Base-by-base conservation (phyloP, 139 green algal genomes). In the Chlamydomonas eustigma region DNA sequence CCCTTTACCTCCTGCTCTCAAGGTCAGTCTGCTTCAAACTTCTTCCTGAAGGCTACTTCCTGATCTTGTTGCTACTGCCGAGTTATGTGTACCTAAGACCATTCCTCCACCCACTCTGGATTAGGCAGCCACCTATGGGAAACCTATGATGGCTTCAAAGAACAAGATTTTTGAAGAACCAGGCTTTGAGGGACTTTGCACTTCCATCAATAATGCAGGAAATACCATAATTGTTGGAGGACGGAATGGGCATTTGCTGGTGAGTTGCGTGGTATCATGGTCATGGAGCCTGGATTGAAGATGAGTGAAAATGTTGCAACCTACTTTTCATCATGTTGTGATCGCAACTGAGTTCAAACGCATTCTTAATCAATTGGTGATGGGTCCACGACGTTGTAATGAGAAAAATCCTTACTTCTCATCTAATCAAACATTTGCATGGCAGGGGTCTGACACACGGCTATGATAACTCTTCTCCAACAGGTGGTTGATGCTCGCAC, bases 201-300 rank as follows among this genome's bases (percentile, higher is more conserved):
- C 76, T 5, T 39, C 44, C 4, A 28, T 35, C 3, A 77, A 70
- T 22, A 8, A 1, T n/a, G n/a, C 38, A 24, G 63, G 77, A 44
- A 82, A 78, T 44, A 65, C 78, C 28, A n/a, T 81, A n/a, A 76
- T 76, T n/a, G 38, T 82, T 5, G 80, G 80, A 12, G 69, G 77
- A 34, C 44, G 73, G 0, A 67, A 70, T 2, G 80, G 80, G 0
- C 44, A 50, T 25, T 52, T 85, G 0, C 18, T 71, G 76, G 44
- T 58, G 44, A 58, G 44, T 12, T 12, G 18, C 44, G 44, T 18
- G 18, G 44, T 58, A n/a, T n/a, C n/a, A n/a, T n/a, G n/a, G n/a
- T n/a, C n/a, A n/a, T n/a, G n/a, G n/a, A n/a, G n/a, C n/a, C n/a
- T n/a, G n/a, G n/a, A n/a, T n/a, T n/a, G n/a, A n/a, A n/a, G n/a